Percentiles rank a stretch among this genome's conserved stretches.
phyloP scores from a whole-genome alignment of 805 yeast species.

The fission yeast (Schizosaccharomyces pombe) region DNA sequence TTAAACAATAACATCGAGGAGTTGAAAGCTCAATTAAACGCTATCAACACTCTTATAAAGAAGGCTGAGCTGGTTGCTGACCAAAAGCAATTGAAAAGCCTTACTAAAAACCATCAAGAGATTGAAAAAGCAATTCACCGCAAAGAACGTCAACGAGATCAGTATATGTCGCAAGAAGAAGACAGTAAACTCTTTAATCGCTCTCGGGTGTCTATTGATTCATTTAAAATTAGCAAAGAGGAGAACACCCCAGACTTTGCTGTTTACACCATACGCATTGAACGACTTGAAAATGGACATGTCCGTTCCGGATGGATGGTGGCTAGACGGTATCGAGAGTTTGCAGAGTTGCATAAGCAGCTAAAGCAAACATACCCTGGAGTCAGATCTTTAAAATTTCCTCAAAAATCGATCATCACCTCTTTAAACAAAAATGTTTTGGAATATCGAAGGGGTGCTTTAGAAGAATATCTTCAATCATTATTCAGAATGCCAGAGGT shows the following conservation, averaged over 20 bases:
- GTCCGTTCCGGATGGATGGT: constrained; percentile 65
- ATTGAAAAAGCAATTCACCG: constrained; percentile 46
- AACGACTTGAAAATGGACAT: constrained; percentile 24
- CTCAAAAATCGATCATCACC: constrained; percentile 29
- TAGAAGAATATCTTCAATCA: constrained; percentile 38
- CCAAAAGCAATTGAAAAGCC: constrained; percentile 38
- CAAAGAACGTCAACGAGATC: constrained; percentile 56
- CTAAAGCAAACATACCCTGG: constrained; percentile 29
- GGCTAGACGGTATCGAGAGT: constrained; percentile 74
- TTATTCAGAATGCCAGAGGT: constrained; percentile 41
- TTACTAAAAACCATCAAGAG: constrained; percentile 22
- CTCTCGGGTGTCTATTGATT: background rate
- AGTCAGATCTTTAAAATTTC: constrained; percentile 28
- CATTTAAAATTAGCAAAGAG: constrained; percentile 11
- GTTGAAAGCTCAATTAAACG: constrained; percentile 37
- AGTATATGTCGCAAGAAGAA: constrained; percentile 58
- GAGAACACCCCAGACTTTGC: constrained; percentile 36
- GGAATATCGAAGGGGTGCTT: constrained; percentile 35
- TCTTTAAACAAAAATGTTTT: constrained; percentile 43
- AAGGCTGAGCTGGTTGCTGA: constrained; percentile 77
- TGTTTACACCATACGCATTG: constrained; percentile 56
- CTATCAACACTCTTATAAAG: constrained; percentile 40
- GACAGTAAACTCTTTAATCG: constrained; percentile 35
- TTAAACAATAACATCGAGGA: constrained; percentile 37
- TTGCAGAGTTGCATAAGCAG: constrained; percentile 44